Base-by-base conservation (phyloP, 2,329 filamentous ascomycete genomes). In the Trichoderma harzianum region DNA sequence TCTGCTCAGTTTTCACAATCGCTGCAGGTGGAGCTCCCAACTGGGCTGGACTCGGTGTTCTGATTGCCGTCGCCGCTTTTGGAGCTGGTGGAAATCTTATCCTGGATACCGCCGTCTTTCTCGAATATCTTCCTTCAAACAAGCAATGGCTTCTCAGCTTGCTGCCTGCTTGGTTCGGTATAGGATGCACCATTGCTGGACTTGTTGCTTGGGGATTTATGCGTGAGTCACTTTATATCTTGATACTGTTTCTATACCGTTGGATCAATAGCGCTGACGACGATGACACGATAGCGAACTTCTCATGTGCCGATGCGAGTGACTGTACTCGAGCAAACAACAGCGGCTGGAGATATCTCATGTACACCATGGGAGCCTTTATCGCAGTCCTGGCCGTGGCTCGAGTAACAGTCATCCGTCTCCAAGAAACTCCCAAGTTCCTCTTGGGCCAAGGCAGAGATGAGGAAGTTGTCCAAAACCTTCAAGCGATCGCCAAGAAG, bases 31-130 rank as follows among this genome's bases (percentile, higher is more conserved):
- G 86, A 0, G 84, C 86, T 24, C 90, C 90, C 0, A 90, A 86
- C 71, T 93, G 89, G 88, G 80, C 84, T 5, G 86, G 87, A 0
- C 82, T 92, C 11, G 88, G 88, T 0, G 78, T 90, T 11, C 91
- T 92, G 74, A 84, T 89, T n/a, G 85, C 84, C 14, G 76, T 91
- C 39, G 82, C 87, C 51, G 86, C 88, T 1, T 91, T 92, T 74
- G 90, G 90, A 0, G 87, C 83, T 0, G 90, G 90, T 18, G 90
- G 90, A 2, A 92, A 92, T 76, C 79, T 92, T 24, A 87, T 92
- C 0, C 80, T 92, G 1, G 89, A 91, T 74, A 90, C 89, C 4
- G 83, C 83, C 5, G 82, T 85, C 47, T 84, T 85, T 68, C 79
- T 86, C 30, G 84, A 86, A 74, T 85, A 82, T 70, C 77, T 85